A percentile compares a stretch with the other conserved stretches of the same genome.
These are phyloP conservation scores for Haematococcus sp. DNA, from an alignment of 139 green algal genomes.

Conservation along the genomic window DNA sequence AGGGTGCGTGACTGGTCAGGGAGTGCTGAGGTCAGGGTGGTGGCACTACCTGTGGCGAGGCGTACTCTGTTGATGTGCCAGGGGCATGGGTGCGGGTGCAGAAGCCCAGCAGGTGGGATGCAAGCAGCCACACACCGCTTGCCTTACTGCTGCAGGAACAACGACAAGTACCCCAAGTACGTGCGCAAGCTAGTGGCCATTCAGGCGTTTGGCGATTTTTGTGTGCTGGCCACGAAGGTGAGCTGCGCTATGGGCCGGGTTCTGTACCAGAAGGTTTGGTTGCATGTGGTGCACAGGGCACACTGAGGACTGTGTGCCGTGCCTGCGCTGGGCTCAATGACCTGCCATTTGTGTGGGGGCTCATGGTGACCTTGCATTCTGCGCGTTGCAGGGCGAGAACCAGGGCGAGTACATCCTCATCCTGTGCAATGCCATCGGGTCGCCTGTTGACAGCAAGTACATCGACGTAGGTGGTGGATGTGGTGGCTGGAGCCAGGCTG, in stretches of 20 bases:
- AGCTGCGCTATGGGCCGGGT: neutral
- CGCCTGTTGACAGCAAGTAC: slow-evolving; percentile 73
- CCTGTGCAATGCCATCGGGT: slow-evolving; percentile 82
- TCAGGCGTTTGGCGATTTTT: slow-evolving; percentile 53
- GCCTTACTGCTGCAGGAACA: slow-evolving; percentile 35
- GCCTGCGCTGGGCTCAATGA: too few species aligned
- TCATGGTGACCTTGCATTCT: too few species aligned
- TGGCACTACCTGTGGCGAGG: too few species aligned
- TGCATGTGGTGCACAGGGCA: neutral
- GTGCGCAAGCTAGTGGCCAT: slow-evolving; percentile 68
- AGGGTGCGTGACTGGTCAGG: neutral
- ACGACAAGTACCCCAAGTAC: slow-evolving; percentile 67
- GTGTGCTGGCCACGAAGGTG: slow-evolving; percentile 59
- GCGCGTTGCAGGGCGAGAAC: slow-evolving; percentile 56
- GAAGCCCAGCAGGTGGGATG: too few species aligned
- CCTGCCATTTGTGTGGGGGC: too few species aligned
- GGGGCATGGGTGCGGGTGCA: too few species aligned
- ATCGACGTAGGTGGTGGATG: slow-evolving; percentile 41
- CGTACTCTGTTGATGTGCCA: too few species aligned
- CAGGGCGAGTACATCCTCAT: slow-evolving; percentile 70
- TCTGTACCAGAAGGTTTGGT: neutral
- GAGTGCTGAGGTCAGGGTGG: too few species aligned
- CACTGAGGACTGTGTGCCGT: neutral
- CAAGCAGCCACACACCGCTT: too few species aligned
- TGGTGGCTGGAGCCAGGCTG: neutral